Percentiles rank a stretch among this genome's conserved stretches.
phyloP scores from a whole-genome alignment of 1,284 basidiomycete genomes.

The Tranzscheliella williamsii region DNA sequence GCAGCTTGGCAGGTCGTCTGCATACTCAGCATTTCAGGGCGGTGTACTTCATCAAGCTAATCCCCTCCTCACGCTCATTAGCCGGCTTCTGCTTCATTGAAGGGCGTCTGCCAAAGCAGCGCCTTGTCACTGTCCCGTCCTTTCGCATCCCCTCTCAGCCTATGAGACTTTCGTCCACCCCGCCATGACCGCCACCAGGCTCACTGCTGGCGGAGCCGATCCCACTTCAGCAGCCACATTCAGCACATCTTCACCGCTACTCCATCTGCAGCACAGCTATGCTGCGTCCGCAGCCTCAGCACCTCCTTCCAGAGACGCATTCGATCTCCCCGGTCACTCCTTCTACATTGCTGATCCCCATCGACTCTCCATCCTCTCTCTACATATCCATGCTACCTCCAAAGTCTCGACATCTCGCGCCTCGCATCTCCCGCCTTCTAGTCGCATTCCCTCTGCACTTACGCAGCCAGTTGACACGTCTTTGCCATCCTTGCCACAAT shows the following conservation, averaged over 20 bases:
- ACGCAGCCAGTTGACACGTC: not conserved
- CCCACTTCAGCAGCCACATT: no score
- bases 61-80: no score
- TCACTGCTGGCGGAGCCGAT: no score
- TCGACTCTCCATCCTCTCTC: slow-evolving; percentile 29
- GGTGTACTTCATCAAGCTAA: no score
- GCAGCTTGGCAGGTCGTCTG: no score
- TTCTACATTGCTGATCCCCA: slow-evolving; percentile 28
- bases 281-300: not conserved
- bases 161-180: no score
- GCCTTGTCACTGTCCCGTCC: no score
- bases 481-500: slow-evolving; percentile 1
- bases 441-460: not conserved
- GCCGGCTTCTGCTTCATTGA: no score
- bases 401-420: not conserved
- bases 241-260: not conserved
- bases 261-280: not conserved
- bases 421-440: not conserved
- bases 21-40: no score
- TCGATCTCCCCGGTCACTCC: slow-evolving; percentile 21
- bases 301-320: slow-evolving; percentile 2
- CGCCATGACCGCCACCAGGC: no score
- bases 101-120: no score
- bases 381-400: slow-evolving; percentile 19
- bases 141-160: no score